phyloP scores from a whole-genome alignment of 2,329 filamentous ascomycete genomes.

The Cercospora sp. region DNA sequence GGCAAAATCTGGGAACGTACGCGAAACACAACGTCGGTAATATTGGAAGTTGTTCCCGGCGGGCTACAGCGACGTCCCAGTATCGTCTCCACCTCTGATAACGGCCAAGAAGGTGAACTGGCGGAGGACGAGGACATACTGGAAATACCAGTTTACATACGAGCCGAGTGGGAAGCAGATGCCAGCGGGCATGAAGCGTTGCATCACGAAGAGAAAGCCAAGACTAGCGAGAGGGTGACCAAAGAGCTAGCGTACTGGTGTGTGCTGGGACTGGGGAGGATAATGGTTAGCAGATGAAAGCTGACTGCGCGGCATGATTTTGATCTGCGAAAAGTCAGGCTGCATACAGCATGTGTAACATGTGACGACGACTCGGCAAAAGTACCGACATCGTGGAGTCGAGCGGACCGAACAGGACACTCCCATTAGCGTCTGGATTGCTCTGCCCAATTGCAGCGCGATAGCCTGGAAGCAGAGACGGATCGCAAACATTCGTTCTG shows the following conservation, averaged over 20 bases:
- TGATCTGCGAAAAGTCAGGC: neutral
- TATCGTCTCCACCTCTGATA: conserved; percentile 35
- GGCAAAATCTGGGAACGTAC: conserved; percentile 97
- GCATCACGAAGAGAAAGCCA: conserved; percentile 49
- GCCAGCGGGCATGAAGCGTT: conserved; percentile 59
- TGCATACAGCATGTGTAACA: neutral
- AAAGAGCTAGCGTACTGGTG: conserved; percentile 95
- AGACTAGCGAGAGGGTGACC: conserved; percentile 68
- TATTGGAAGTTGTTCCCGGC: conserved; percentile 80
- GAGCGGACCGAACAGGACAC: conserved; percentile 8
- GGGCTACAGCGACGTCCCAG: conserved; percentile 35
- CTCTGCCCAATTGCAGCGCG: neutral
- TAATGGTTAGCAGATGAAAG: conserved; percentile 42
- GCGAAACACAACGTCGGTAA: conserved; percentile 91
- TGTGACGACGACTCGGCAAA: neutral
- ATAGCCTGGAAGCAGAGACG: neutral
- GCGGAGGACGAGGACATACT: conserved; percentile 64
- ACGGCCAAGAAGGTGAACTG: conserved; percentile 46
- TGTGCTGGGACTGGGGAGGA: conserved; percentile 82
- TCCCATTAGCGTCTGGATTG: conserved; percentile 10
- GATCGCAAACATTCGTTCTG: neutral
- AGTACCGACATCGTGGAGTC: conserved; percentile 10
- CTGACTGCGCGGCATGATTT: neutral
- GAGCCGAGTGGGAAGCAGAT: conserved; percentile 85
- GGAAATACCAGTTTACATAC: conserved; percentile 92